These are phyloP conservation scores for Cutaneotrichosporon spelunceum DNA, from an alignment of 1,284 basidiomycete genomes.

Conservation along the genomic window DNA sequence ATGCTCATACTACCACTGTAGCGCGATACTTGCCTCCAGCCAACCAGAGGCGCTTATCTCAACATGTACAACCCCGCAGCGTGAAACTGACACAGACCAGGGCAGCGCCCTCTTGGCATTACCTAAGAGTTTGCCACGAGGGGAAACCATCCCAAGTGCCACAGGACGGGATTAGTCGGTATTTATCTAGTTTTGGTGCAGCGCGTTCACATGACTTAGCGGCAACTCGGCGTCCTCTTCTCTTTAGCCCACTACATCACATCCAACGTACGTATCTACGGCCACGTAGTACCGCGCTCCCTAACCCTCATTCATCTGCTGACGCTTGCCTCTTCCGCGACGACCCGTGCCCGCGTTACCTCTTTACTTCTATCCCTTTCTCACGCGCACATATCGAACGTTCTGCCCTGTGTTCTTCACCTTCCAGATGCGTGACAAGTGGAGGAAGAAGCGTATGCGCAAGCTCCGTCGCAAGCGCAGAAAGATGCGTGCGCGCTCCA, in stretches of 20 bases:
- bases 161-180: not conserved
- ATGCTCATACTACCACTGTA: too few relatives aligned
- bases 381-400: not conserved
- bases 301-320: conserved; percentile 1
- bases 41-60: too few relatives aligned
- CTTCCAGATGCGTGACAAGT: conserved; percentile 27
- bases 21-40: too few relatives aligned
- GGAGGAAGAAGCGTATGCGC: conserved; percentile 30
- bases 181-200: not conserved
- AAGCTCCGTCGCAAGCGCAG: conserved; percentile 28
- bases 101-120: too few relatives aligned
- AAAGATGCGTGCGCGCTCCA: conserved; percentile 28
- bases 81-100: too few relatives aligned
- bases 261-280: conserved; percentile 3
- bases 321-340: conserved; percentile 4
- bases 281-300: not conserved
- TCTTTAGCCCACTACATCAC: conserved; percentile 9
- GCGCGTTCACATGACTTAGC: not conserved
- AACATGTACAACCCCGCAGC: too few relatives aligned
- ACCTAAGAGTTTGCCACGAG: not conserved
- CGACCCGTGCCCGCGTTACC: not conserved
- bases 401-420: not conserved
- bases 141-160: not conserved
- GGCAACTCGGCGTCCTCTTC: not conserved
- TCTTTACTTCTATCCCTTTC: not conserved